These are phyloP conservation scores for Fusarium luffae DNA, from an alignment of 2,329 filamentous ascomycete species.

Conservation along the genomic window DNA sequence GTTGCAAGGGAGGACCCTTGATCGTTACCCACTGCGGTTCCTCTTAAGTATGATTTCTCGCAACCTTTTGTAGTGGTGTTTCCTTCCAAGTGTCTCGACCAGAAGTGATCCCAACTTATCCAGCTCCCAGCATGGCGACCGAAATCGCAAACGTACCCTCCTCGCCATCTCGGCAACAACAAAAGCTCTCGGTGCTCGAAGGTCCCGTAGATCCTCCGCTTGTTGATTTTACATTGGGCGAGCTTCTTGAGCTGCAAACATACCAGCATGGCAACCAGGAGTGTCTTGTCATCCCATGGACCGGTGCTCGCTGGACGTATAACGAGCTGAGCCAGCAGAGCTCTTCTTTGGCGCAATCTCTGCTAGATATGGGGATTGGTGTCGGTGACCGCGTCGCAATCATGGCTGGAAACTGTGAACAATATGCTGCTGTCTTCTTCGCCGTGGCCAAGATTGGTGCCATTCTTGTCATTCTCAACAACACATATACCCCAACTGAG, in stretches of 20 bases:
- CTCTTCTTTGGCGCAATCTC: slow-evolving; percentile 70
- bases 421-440: slow-evolving; percentile 84
- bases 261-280: slow-evolving; percentile 73
- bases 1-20: slow-evolving; percentile 28
- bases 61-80: not conserved
- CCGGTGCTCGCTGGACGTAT: slow-evolving; percentile 78
- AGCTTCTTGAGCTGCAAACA: slow-evolving; percentile 77
- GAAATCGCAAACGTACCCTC: slow-evolving; percentile 46
- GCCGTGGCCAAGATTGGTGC: slow-evolving; percentile 74
- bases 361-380: slow-evolving; percentile 73
- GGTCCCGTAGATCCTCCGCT: slow-evolving; percentile 76
- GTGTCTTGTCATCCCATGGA: slow-evolving; percentile 80
- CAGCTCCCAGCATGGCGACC: slow-evolving; percentile 45
- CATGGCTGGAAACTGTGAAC: slow-evolving; percentile 82
- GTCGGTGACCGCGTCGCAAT: slow-evolving; percentile 78
- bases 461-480: slow-evolving; percentile 82
- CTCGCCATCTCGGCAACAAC: slow-evolving; percentile 46
- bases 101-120: slow-evolving; percentile 1
- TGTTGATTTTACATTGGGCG: slow-evolving; percentile 76
- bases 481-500: slow-evolving; percentile 81
- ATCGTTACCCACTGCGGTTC: slow-evolving; percentile 5
- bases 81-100: not conserved
- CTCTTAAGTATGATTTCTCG: slow-evolving; percentile 1
- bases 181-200: slow-evolving; percentile 69
- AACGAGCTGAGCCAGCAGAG: slow-evolving; percentile 71